Conservation (phyloP, 306 rosid species). For the Dicorynia guianensis region DNA sequence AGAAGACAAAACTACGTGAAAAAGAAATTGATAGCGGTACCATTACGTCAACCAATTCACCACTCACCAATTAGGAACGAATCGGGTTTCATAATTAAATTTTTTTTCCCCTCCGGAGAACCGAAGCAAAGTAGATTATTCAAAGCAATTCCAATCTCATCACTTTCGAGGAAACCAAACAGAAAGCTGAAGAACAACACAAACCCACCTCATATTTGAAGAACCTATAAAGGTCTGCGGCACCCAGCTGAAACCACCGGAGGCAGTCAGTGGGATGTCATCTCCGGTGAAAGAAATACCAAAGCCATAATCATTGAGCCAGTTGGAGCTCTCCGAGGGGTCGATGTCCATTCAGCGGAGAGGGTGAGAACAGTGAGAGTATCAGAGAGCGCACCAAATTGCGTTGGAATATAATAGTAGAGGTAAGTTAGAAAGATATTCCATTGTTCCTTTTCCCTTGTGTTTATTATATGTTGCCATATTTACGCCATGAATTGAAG, state of each 20-base stretch:
- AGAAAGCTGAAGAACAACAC: constrained; percentile 32
- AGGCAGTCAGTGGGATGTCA: constrained; percentile 50
- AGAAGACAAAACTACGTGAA: background rate
- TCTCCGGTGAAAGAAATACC: constrained; percentile 48
- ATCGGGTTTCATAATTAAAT: background rate
- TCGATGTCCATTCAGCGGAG: constrained; percentile 51
- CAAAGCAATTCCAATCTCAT: background rate
- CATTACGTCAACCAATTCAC: background rate
- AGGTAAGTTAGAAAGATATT: background rate
- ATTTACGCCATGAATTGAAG: constrained; percentile 19
- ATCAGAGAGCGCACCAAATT: constrained; percentile 15
- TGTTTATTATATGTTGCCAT: constrained; percentile 20
- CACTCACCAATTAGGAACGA: background rate
- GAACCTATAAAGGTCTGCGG: constrained; percentile 49
- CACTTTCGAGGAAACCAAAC: constrained; percentile 26
- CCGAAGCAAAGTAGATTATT: constrained; percentile 7
- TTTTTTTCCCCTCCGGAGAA: background rate
- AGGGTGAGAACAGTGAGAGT: background rate
- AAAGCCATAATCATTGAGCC: constrained; percentile 67
- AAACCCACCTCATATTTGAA: constrained; percentile 56
- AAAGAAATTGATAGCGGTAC: background rate
- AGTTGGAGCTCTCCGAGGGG: constrained; percentile 49
- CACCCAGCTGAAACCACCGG: constrained; percentile 61
- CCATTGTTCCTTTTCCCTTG: constrained; percentile 3
- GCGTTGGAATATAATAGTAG: constrained; percentile 55